Conservation (phyloP, 1,284 basidiomycete genomes). For the Sporisorium reilianum region DNA sequence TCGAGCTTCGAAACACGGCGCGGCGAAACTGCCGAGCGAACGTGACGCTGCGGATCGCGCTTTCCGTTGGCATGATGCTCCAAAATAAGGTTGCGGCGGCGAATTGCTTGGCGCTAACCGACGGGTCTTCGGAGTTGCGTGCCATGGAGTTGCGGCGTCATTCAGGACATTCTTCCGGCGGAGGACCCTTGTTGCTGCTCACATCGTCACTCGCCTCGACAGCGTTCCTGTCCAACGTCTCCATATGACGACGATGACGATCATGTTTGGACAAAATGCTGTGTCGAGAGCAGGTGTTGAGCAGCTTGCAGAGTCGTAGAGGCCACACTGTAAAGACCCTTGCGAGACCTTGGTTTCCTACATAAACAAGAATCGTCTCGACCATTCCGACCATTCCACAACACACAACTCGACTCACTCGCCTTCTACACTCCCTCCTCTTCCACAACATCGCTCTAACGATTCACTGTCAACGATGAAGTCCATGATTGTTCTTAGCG, state of each 20-base stretch:
- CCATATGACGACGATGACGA: background rate
- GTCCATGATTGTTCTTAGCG: slow-evolving; percentile 16
- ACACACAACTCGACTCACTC: background rate
- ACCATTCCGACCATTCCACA: background rate
- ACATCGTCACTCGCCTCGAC: too few species aligned
- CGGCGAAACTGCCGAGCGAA: too few species aligned
- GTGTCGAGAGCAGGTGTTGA: background rate
- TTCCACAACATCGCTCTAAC: too few species aligned
- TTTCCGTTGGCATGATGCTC: too few species aligned
- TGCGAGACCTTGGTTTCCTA: background rate
- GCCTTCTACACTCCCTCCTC: background rate
- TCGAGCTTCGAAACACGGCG: too few species aligned
- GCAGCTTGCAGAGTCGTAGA: too few species aligned
- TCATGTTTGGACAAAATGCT: background rate
- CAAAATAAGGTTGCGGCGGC: too few species aligned
- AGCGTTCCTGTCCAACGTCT: too few species aligned
- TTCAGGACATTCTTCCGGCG: too few species aligned
- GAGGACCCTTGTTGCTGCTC: background rate
- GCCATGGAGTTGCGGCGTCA: slow-evolving; percentile 4
- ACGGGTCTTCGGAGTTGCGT: slow-evolving; percentile 10
- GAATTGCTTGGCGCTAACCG: slow-evolving; percentile 25
- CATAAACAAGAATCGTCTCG: background rate
- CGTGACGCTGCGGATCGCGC: too few species aligned
- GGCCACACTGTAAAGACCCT: too few species aligned
- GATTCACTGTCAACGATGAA: slow-evolving; percentile 20